These are phyloP conservation scores for Cladorrhinum sp. DNA, from an alignment of 2,329 filamentous ascomycete genomes.

Conservation along the genomic window DNA sequence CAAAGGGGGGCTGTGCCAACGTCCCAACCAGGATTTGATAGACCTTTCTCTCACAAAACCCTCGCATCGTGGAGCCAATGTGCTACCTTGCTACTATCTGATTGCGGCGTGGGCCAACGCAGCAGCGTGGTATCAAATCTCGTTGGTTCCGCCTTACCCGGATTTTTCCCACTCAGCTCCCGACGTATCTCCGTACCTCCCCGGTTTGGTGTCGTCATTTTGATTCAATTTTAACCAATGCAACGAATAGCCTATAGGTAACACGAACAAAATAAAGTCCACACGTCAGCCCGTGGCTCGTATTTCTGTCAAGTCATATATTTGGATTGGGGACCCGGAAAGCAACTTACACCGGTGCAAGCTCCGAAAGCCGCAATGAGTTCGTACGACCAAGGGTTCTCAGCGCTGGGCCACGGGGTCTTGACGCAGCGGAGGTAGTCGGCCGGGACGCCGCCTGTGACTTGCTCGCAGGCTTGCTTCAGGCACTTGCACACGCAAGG, in stretches of 20 bases:
- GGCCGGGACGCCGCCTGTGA: not conserved
- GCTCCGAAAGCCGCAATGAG: not conserved
- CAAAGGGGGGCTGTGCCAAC: too few relatives aligned
- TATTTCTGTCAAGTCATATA: not conserved
- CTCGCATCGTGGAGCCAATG: too few relatives aligned
- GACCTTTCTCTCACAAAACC: too few relatives aligned
- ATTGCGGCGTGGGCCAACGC: too few relatives aligned
- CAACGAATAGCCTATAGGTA: not conserved
- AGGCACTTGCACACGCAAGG: conserved; percentile 1
- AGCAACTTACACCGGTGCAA: not conserved
- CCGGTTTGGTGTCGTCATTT: too few relatives aligned
- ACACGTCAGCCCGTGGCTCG: not conserved
- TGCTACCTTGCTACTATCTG: too few relatives aligned
- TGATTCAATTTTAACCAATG: not conserved
- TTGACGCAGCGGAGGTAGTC: conserved; percentile 1
- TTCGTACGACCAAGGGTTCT: not conserved
- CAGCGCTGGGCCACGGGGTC: not conserved
- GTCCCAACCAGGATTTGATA: too few relatives aligned
- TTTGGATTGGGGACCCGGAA: not conserved
- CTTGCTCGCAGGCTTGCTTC: not conserved
- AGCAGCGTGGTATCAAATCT: not conserved
- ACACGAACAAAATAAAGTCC: not conserved
- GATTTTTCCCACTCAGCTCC: not conserved
- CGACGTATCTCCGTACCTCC: too few relatives aligned
- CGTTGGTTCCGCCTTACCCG: not conserved